These are phyloP conservation scores for Cyberlindnera samutprakarnensis DNA, from an alignment of 805 yeast species.

Conservation along the genomic window DNA sequence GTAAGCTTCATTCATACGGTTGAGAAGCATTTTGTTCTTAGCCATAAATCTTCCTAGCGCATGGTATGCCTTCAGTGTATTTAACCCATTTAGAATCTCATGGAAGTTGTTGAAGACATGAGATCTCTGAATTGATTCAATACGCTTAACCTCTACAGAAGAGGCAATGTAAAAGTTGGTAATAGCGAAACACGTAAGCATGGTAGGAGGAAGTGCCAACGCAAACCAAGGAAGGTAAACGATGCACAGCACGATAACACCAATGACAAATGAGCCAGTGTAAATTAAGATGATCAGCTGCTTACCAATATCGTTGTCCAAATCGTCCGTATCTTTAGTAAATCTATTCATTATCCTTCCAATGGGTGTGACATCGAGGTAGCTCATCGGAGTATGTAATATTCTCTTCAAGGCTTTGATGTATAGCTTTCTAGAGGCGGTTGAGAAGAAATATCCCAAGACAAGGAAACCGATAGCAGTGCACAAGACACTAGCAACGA, in stretches of 20 bases:
- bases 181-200: conserved; percentile 33
- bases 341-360: conserved; percentile 82
- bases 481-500: conserved; percentile 35
- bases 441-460: conserved; percentile 43
- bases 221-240: conserved; percentile 74
- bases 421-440: conserved; percentile 52
- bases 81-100: conserved; percentile 61
- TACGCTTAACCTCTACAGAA: conserved; percentile 67
- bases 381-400: conserved; percentile 74
- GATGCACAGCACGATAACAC: conserved; percentile 58
- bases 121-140: conserved; percentile 68
- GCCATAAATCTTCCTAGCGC: conserved; percentile 38
- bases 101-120: conserved; percentile 63
- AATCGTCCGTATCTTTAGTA: conserved; percentile 75
- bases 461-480: conserved; percentile 36
- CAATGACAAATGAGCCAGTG: conserved; percentile 48
- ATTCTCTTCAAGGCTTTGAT: conserved; percentile 50
- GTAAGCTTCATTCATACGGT: conserved; percentile 63
- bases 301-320: conserved; percentile 74
- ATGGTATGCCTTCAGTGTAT: conserved; percentile 55
- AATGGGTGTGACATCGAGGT: conserved; percentile 82
- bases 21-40: conserved; percentile 39
- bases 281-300: conserved; percentile 55
- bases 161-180: conserved; percentile 60
- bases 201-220: conserved; percentile 50